These are phyloP conservation scores for Phytomonas sp. DNA, from an alignment of 208 protist genomes.

Conservation along the genomic window DNA sequence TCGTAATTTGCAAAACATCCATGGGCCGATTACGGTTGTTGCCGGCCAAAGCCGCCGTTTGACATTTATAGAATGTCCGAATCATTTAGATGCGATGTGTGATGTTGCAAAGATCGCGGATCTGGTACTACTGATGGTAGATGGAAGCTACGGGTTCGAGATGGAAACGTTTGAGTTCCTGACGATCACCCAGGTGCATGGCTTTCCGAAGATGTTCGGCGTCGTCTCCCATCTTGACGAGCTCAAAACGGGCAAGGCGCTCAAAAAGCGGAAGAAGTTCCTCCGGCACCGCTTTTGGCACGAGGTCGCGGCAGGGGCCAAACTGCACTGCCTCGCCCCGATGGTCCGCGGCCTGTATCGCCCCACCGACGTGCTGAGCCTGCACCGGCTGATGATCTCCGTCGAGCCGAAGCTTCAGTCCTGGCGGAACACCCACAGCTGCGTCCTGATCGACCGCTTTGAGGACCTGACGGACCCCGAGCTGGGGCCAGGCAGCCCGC, in stretches of 20 bases:
- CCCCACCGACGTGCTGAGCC: slow-evolving; percentile 95
- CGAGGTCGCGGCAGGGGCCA: slow-evolving; percentile 89
- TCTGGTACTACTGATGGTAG: slow-evolving; percentile 96
- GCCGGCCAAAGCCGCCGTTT: slow-evolving; percentile 89
- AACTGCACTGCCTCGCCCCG: slow-evolving; percentile 97
- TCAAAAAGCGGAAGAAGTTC: slow-evolving; percentile 97
- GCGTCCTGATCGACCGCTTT: slow-evolving; percentile 93
- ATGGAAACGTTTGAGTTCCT: slow-evolving; percentile 99
- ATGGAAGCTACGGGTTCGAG: slow-evolving; percentile 98
- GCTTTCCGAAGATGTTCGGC: slow-evolving; percentile 98
- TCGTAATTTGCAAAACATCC: slow-evolving; percentile 89
- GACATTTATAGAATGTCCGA: slow-evolving; percentile 98
- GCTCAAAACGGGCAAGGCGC: slow-evolving; percentile 93
- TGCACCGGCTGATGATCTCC: slow-evolving; percentile 95
- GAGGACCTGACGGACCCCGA: slow-evolving; percentile 98
- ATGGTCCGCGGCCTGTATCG: slow-evolving; percentile 95
- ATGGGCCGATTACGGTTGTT: slow-evolving; percentile 97
- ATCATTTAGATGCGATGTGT: slow-evolving; percentile 97
- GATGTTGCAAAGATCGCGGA: slow-evolving; percentile 98
- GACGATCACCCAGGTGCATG: slow-evolving; percentile 97
- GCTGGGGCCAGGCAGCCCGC: slow-evolving; percentile 52
- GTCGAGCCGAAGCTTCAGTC: slow-evolving; percentile 94
- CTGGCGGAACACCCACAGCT: slow-evolving; percentile 97
- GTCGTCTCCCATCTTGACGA: slow-evolving; percentile 98
- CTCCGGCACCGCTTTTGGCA: slow-evolving; percentile 95